phyloP scores from a whole-genome alignment of 2,329 filamentous ascomycete genomes.

The Diplodia mutila region DNA sequence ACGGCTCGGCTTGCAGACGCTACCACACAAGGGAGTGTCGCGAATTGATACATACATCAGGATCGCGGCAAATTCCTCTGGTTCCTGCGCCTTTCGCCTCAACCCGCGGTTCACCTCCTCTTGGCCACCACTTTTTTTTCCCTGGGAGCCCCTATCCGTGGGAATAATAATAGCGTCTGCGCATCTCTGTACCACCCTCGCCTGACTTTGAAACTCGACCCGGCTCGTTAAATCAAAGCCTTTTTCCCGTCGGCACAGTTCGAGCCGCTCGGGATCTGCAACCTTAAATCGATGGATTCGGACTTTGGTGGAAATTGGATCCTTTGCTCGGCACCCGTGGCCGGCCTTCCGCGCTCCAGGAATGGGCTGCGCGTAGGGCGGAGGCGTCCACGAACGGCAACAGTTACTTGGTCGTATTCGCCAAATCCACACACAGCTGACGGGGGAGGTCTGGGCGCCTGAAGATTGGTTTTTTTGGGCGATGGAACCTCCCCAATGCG shows the following conservation, averaged over 20 bases:
- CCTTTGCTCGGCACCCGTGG: not conserved
- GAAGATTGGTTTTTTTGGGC: too few relatives aligned
- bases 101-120: not conserved
- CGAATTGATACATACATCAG: not conserved
- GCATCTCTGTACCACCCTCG: not conserved
- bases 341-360: not conserved
- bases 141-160: not conserved
- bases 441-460: not conserved
- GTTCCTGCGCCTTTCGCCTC: not conserved
- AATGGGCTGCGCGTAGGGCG: not conserved
- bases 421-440: not conserved
- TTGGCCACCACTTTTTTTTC: not conserved
- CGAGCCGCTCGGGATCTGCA: not conserved
- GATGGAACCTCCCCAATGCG: too few relatives aligned
- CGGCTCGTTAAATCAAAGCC: not conserved
- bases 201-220: constrained; percentile 1
- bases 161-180: too few relatives aligned
- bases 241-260: not conserved
- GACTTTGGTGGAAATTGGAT: too few relatives aligned
- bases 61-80: not conserved
- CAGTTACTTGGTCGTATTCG: not conserved
- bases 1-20: not conserved
- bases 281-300: not conserved
- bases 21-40: too few relatives aligned
- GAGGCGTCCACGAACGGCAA: not conserved